Evolutionary conservation across 2,329 filamentous ascomycete genomes (phyloP).

Genomic region (Didymella sp.): DNA sequence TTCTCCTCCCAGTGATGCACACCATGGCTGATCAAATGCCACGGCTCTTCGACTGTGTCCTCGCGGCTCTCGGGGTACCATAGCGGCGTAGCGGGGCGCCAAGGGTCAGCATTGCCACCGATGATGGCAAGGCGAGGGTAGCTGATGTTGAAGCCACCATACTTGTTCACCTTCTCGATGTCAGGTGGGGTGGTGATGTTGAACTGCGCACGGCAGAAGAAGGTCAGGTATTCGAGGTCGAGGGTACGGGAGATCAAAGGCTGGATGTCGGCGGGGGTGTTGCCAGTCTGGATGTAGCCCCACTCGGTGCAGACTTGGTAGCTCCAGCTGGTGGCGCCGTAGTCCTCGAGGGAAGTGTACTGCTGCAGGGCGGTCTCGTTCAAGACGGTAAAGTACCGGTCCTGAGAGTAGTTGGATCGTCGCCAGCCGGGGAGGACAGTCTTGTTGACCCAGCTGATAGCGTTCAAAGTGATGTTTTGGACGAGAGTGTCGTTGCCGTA

Average conservation of each 20-base stretch:
- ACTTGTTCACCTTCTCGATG: slow-evolving; percentile 73
- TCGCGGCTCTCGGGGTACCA: slow-evolving; percentile 65
- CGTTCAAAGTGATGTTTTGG: slow-evolving; percentile 63
- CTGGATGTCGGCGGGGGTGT: slow-evolving; percentile 67
- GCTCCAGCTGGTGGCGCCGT: slow-evolving; percentile 55
- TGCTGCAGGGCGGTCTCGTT: slow-evolving; percentile 49
- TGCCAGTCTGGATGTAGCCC: slow-evolving; percentile 80
- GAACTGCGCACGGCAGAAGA: slow-evolving; percentile 72
- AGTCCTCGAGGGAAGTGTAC: slow-evolving; percentile 28
- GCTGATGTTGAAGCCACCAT: slow-evolving; percentile 74
- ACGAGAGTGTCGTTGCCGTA: slow-evolving; percentile 54
- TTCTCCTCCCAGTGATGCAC: slow-evolving; percentile 86
- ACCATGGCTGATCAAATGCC: slow-evolving; percentile 73
- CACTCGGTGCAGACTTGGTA: slow-evolving; percentile 66
- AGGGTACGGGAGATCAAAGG: slow-evolving; percentile 76
- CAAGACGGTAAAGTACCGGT: slow-evolving; percentile 60
- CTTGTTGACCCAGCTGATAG: slow-evolving; percentile 61
- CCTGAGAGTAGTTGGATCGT: slow-evolving; percentile 48
- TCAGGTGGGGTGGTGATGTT: slow-evolving; percentile 71
- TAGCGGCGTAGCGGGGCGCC: slow-evolving; percentile 76
- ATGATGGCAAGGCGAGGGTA: slow-evolving; percentile 79
- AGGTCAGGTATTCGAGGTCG: slow-evolving; percentile 66
- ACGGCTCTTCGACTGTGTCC: slow-evolving; percentile 71
- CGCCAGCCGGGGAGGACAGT: slow-evolving; percentile 53
- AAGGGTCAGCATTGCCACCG: slow-evolving; percentile 80